Base-by-base conservation (phyloP, 1,284 basidiomycete genomes). In the Gomphus bonarii region DNA sequence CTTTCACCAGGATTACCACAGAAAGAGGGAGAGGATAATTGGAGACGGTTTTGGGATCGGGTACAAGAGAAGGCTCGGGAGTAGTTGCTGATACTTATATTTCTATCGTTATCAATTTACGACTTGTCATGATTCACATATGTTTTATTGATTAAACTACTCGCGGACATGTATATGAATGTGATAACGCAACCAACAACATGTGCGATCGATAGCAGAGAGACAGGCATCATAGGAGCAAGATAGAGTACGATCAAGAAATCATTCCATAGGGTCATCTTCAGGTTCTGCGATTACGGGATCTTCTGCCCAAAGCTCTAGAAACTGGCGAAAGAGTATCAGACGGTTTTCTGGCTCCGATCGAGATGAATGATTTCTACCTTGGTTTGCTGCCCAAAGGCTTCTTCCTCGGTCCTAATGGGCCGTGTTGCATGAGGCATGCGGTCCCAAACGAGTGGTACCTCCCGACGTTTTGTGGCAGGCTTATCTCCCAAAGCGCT, bases 401-500 rank as follows among this genome's bases (percentile, higher is more conserved):
- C 69, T 62, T 91, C 85, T 38, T 79, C 75, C 1, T 72, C 73
- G 4, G 80, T 82, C n/a, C 79, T 63, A 28, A 90, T 72, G 1
- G 81, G 77, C 25, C 65, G 66, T 16, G 71, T 75, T 0, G 84
- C 86, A 63, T 79, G 89, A 1, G 84, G 79, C 54, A 91, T 67
- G 25, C 85, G 78, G 14, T 82, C 77, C 86, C 89, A 92, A 16
- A 77, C 74, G 48, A 91, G 75, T 1, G 80, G 74, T 36, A 74
- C 72, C 11, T 84, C 81, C 63, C 84, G 75, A 18, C 80, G 78
- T 61, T 79, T 81, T 3, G 74, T 68, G 1, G 83, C 85, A n/a
- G 88, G 77, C 65, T 83, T 87, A 68, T 97, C 93, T 1, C 91
- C 92, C 3, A 85, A 66, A 0, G 85, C 80, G 55, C 82, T 88